These are phyloP conservation scores for Gaultheria prostrata DNA, from an alignment of 148 eudicot species.

Conservation along the genomic window DNA sequence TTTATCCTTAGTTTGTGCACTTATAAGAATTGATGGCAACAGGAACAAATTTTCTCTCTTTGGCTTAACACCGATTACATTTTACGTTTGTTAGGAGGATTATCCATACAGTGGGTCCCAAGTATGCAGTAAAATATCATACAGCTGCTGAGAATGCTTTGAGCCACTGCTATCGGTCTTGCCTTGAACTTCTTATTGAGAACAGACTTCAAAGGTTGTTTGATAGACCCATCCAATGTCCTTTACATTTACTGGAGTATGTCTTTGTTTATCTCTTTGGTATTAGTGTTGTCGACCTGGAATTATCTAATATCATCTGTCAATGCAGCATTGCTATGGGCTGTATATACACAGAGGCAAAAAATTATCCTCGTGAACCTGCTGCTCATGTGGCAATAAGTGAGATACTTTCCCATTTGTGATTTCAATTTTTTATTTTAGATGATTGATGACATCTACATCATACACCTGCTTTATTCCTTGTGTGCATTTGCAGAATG, in stretches of 20 bases:
- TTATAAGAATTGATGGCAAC: background rate
- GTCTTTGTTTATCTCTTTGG: constrained; percentile 6
- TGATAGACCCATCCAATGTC: constrained; percentile 14
- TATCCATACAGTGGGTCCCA: constrained; percentile 98
- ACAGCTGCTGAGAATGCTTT: constrained; percentile 99
- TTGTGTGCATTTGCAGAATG: background rate
- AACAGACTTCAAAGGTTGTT: constrained; percentile 74
- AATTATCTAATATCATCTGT: constrained; percentile 22
- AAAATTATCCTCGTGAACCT: constrained; percentile 99
- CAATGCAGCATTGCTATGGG: constrained; percentile 92
- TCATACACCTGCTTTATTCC: background rate
- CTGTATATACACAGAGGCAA: constrained; percentile 87
- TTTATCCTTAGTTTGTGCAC: background rate
- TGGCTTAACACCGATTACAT: constrained; percentile 10
- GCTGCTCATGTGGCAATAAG: constrained; percentile 99
- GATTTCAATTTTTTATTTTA: constrained; percentile 10
- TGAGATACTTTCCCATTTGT: constrained; percentile 35
- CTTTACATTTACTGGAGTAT: constrained; percentile 8
- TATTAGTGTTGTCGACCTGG: constrained; percentile 6
- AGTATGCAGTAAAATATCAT: constrained; percentile 98
- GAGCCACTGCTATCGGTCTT: constrained; percentile 93
- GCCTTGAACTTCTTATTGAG: constrained; percentile 94
- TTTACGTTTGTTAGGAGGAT: constrained; percentile 68
- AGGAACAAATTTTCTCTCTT: background rate
- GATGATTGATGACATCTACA: background rate